Base-by-base conservation (phyloP, 2,329 filamentous ascomycete genomes). In the Nigrospora oryzae region DNA sequence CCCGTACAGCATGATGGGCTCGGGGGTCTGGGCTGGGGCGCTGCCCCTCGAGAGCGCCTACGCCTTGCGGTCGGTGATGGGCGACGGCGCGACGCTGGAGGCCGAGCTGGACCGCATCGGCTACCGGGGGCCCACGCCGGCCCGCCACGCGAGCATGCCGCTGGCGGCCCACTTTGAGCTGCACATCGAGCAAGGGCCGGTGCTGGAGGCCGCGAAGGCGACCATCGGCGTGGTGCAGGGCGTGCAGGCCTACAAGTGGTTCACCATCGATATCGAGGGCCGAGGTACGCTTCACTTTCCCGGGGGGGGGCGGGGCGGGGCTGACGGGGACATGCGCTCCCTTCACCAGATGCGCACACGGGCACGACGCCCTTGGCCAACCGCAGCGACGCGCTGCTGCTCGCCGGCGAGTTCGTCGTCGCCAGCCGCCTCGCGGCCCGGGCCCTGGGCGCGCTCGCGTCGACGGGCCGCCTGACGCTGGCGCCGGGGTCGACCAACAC, bases 131-230 rank as follows among this genome's bases (percentile, higher is more conserved):
- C 52, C 63, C 0, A 63, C 71, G 0, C 71, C 74, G 10, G 76
- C 77, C 17, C 79, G 70, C 43, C 71, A 83, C 59, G 11, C 73
- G 49, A 67, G 71, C 31, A 77, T 74, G 14, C 84, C 83, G 0
- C 79, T 89, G 64, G 83, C 78, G 1, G 86, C 84, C 0, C 86
- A 91, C 61, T 90, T 91, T 55, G 86, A 91, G 61, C 71, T 93
- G 11, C 87, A 93, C 57, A 91, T 91, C 43, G 88, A 94, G 60
- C 89, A 94, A 60, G 86, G 86, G 0, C 86, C 86, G 0, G 77
- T 88, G 32, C 72, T 94, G 1, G 81, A 90, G 55, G 72, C 72
- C 14, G 70, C 75, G 28, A 65, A 71, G 23, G 73, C 81, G 51
- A 80, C 81, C 44, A 74, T 91, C 42, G 82, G 83, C 17, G 74